Percentiles rank a stretch among this genome's conserved stretches.
phyloP scores from a whole-genome alignment of 306 rosid species.

The Begonia loranthoides region DNA sequence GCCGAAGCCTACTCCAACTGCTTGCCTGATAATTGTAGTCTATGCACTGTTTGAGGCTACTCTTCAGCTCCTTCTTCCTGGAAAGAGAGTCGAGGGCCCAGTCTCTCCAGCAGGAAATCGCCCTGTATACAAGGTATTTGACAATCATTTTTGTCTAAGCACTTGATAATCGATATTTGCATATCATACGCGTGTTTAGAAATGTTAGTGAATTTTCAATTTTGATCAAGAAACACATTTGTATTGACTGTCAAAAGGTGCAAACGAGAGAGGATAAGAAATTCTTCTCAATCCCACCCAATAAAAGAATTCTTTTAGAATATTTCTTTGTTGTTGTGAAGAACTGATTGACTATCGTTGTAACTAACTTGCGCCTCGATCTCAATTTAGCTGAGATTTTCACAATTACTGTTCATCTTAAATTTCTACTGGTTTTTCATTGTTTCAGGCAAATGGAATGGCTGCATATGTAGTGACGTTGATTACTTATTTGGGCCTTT shows the following conservation, averaged over 20 bases:
- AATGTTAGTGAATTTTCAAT: too few relatives aligned
- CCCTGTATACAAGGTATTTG: slow-evolving; percentile 78
- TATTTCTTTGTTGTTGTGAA: not conserved
- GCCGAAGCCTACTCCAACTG: slow-evolving; percentile 64
- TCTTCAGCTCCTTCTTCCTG: slow-evolving; percentile 83
- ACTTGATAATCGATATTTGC: too few relatives aligned
- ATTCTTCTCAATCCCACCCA: too few relatives aligned
- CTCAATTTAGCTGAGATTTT: not conserved
- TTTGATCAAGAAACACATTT: too few relatives aligned
- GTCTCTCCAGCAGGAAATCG: slow-evolving; percentile 69
- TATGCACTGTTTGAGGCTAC: slow-evolving; percentile 72
- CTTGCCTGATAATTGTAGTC: slow-evolving; percentile 45
- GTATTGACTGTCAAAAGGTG: too few relatives aligned
- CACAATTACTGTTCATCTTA: not conserved
- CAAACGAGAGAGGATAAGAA: too few relatives aligned
- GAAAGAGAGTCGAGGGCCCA: slow-evolving; percentile 63
- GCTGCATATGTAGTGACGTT: slow-evolving; percentile 63
- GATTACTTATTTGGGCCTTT: slow-evolving; percentile 55
- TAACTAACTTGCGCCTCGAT: too few relatives aligned
- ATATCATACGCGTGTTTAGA: too few relatives aligned
- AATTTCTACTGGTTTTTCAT: not conserved
- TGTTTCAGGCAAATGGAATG: slow-evolving; percentile 67
- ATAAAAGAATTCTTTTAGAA: too few relatives aligned
- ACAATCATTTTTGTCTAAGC: not conserved
- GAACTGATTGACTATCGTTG: not conserved